Evolutionary conservation across 1,284 basidiomycete genomes (phyloP).

Genomic region (Malassezia dermatis): DNA sequence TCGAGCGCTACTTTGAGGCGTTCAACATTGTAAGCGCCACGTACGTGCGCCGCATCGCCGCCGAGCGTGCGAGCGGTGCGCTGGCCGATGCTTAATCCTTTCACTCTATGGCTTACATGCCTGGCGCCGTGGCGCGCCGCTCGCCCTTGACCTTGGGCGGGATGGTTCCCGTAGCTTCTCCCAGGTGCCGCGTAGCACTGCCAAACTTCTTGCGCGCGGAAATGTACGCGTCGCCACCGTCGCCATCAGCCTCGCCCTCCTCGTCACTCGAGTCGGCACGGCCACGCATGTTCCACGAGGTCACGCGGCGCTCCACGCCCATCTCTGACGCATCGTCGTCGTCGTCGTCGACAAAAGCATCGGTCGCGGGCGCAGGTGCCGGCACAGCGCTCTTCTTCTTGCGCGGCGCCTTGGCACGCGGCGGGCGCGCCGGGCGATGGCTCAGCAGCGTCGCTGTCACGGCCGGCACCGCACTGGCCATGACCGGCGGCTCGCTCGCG

Average conservation of each 20-base stretch:
- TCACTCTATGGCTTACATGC: neutral
- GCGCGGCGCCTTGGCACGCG: neutral
- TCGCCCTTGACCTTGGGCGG: slow-evolving; percentile 10
- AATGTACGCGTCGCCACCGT: slow-evolving; percentile 27
- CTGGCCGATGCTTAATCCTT: neutral
- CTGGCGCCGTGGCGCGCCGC: neutral
- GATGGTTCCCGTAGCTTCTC: slow-evolving; percentile 30
- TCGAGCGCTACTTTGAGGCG: slow-evolving; percentile 45
- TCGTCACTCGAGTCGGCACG: slow-evolving; percentile 31
- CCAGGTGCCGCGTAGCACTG: slow-evolving; percentile 29
- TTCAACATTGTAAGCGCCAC: slow-evolving; percentile 40
- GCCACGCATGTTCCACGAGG: slow-evolving; percentile 35
- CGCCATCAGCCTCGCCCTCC: slow-evolving; percentile 15
- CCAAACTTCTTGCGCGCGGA: slow-evolving; percentile 38
- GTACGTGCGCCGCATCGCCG: slow-evolving; percentile 32
- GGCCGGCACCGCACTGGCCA: slow-evolving; percentile 20
- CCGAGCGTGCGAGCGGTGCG: slow-evolving; percentile 27
- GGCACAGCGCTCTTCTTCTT: neutral
- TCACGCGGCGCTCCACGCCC: slow-evolving; percentile 19
- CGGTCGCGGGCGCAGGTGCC: neutral
- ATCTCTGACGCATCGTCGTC: slow-evolving; percentile 21
- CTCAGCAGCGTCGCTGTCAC: slow-evolving; percentile 1
- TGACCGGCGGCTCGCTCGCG: neutral
- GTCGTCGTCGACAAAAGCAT: slow-evolving; percentile 14
- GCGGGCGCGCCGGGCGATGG: neutral